These are phyloP conservation scores for Phytophthora kernoviae DNA, from an alignment of 352 stramenopile genomes.

Conservation along the genomic window DNA sequence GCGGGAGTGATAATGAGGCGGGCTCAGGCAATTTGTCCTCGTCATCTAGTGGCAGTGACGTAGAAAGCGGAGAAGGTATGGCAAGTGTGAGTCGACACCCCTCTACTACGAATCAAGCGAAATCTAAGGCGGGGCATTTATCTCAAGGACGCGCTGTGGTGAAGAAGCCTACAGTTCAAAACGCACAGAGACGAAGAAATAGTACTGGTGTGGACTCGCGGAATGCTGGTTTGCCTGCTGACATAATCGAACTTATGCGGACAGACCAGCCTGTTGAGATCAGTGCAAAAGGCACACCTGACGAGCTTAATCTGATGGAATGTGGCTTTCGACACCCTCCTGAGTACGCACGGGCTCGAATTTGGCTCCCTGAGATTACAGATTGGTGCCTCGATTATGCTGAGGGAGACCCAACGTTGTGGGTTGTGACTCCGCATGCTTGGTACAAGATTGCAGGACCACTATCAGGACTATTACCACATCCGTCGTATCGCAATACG, in stretches of 20 bases:
- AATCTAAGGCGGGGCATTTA: conserved; percentile 5
- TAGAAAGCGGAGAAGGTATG: conserved; percentile 27
- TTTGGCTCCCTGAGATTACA: conserved; percentile 86
- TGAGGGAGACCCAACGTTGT: conserved; percentile 83
- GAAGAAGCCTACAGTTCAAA: conserved; percentile 17
- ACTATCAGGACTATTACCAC: conserved; percentile 74
- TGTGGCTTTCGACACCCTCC: conserved; percentile 77
- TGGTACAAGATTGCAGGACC: conserved; percentile 89
- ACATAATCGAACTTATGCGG: conserved; percentile 81
- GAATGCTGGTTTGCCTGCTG: conserved; percentile 39
- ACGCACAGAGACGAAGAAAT: conserved; percentile 26
- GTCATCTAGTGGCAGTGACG: conserved; percentile 37
- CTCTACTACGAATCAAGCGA: not conserved
- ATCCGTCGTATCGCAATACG: conserved; percentile 68
- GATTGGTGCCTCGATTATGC: conserved; percentile 90
- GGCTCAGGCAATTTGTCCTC: conserved; percentile 46
- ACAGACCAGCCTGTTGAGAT: conserved; percentile 61
- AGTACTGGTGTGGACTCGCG: conserved; percentile 36
- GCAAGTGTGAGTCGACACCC: conserved; percentile 15
- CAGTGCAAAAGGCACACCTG: conserved; percentile 49
- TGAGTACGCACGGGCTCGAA: conserved; percentile 62
- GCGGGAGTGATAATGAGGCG: conserved; percentile 55
- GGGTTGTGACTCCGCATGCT: conserved; percentile 80
- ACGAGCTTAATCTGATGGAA: conserved; percentile 81
- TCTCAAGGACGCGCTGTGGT: conserved; percentile 4